Conservation (phyloP, 2,329 filamentous ascomycete species). For the Venturia nashicola region DNA sequence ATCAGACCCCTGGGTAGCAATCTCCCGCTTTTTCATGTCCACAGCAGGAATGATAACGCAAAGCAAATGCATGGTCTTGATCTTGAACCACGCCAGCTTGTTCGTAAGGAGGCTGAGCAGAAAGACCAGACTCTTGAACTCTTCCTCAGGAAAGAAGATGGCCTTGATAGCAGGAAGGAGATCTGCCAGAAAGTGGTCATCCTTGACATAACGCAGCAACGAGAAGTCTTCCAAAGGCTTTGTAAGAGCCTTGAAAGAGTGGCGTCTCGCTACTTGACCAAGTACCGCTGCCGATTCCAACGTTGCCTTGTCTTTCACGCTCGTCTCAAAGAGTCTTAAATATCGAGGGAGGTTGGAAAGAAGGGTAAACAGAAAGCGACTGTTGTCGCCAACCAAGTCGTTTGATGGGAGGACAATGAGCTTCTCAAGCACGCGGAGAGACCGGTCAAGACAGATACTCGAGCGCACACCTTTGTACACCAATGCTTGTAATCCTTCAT, state of each 20-base stretch:
- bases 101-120: constrained; percentile 88
- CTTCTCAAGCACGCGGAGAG: constrained; percentile 64
- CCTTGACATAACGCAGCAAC: constrained; percentile 50
- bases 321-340: constrained; percentile 63
- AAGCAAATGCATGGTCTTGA: constrained; percentile 85
- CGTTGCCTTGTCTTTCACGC: constrained; percentile 33
- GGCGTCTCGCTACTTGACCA: constrained; percentile 57
- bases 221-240: constrained; percentile 60
- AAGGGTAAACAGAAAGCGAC: constrained; percentile 71
- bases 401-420: constrained; percentile 70
- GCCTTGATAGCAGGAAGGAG: constrained; percentile 63
- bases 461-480: constrained; percentile 90
- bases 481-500: constrained; percentile 74
- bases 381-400: constrained; percentile 68
- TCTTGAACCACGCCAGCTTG: constrained; percentile 74
- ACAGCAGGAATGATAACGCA: constrained; percentile 76
- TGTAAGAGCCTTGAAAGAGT: constrained; percentile 56
- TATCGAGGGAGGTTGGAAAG: constrained; percentile 87
- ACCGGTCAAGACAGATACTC: constrained; percentile 65
- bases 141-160: constrained; percentile 68
- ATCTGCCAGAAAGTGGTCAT: constrained; percentile 64
- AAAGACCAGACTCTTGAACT: constrained; percentile 79
- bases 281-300: constrained; percentile 57
- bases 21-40: constrained; percentile 84
- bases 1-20: constrained; percentile 84